A percentile compares a stretch with the other conserved stretches of the same genome.
Evolutionary conservation across 2,329 filamentous ascomycete genomes (phyloP).

Genomic region (Calonectria henricotiae): DNA sequence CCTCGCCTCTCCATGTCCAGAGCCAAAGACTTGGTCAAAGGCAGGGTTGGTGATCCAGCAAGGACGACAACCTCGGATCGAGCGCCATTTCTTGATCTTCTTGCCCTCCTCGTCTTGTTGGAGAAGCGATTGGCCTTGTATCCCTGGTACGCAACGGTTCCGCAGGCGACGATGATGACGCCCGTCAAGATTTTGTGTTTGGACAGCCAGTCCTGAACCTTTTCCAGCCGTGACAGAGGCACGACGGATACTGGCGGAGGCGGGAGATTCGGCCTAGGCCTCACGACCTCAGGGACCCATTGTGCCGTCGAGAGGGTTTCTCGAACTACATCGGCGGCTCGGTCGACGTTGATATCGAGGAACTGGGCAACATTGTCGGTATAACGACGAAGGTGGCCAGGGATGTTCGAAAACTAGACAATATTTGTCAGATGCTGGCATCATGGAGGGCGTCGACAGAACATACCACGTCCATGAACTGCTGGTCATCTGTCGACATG

Average conservation of each 20-base stretch:
- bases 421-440: constrained; percentile 34
- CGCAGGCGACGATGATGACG: constrained; percentile 79
- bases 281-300: constrained; percentile 82
- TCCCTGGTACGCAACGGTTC: constrained; percentile 73
- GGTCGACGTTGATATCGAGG: constrained; percentile 86
- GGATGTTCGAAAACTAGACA: constrained; percentile 68
- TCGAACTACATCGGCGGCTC: constrained; percentile 79
- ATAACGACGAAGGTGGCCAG: constrained; percentile 79
- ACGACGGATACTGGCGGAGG: constrained; percentile 57
- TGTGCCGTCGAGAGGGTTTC: constrained; percentile 77
- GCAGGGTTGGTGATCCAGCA: constrained; percentile 88
- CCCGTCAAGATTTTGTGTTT: constrained; percentile 83
- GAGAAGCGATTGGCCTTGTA: constrained; percentile 70
- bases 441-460: constrained; percentile 13
- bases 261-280: constrained; percentile 69
- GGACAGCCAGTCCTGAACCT: constrained; percentile 79
- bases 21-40: constrained; percentile 86
- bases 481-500: constrained; percentile 87
- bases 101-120: constrained; percentile 81
- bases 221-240: constrained; percentile 63
- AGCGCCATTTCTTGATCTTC: constrained; percentile 85
- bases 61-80: constrained; percentile 90
- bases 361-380: constrained; percentile 83
- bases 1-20: constrained; percentile 91
- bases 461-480: constrained; percentile 83